Evolutionary conservation across 2,329 filamentous ascomycete genomes (phyloP), one percentile per base, ranked within the genome.

Genomic region (Penicillium sclerotiorum): DNA sequence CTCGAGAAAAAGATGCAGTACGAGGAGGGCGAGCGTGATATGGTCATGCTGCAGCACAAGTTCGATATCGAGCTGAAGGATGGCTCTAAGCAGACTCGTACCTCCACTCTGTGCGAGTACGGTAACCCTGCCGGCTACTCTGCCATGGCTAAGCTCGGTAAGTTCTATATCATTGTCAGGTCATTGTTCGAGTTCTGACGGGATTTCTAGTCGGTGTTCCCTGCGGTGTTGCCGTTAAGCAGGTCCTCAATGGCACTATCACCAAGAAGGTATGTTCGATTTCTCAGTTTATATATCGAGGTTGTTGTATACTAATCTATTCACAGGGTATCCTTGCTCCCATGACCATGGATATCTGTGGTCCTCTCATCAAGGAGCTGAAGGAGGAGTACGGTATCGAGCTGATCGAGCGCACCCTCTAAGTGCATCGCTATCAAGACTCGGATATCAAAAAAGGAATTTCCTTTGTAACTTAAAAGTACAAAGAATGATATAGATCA

Each of bases 1-100:
- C 82, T 96, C 23, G 90, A 95, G 79, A 77, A 89, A 79, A 95
- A 95, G 84, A 95, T 95, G 89, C 83, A 89, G 73, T 96, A 87
- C 72, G 87, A 83, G 66, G 79, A 87, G 62, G 87, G 82, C 53
- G 90, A 96, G 83, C 86, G 91, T 52, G 91, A 95, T 72, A 78
- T 95, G 59, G 88, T 94, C 57, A 83, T 88, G 75, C 66, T 78
- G 28, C 76, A 78, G 62, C 76, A 78, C 64, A 75, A 72, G 76
- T 95, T 95, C 70, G 85, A 86, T 69, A 89, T 95, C 60, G 88
- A 94, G 79, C 78, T 87, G 74, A 85, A 86, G 73, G 88, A 94
- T 68, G 90, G 90, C 64, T 82, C 76, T 68, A 83, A 81, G 70
- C 85, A 95, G 77, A 90, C 85, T 37, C 80, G 86, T 56, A 92